Evolutionary conservation across 2,329 filamentous ascomycete genomes (phyloP), one percentile per base, ranked within the genome.

Genomic region (Microsporum canis): DNA sequence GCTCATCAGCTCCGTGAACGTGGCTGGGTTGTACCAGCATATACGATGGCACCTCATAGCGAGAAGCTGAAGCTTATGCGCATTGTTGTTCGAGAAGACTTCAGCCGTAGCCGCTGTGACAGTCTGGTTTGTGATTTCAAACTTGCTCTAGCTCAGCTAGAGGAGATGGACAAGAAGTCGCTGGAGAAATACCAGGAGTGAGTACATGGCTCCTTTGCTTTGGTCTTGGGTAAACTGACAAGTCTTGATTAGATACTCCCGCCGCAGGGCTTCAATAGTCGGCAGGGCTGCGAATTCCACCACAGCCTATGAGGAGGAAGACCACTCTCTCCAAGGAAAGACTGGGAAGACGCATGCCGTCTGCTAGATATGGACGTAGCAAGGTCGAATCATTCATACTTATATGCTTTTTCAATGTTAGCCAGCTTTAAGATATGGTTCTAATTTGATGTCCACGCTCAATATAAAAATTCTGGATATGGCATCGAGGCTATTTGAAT

Each of bases 1-100:
- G 91, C 92, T 0, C 91, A 95, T 71, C 88, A 91, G 73, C 83
- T 96, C 31, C 87, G 92, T 58, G 85, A 89, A 65, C 84, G 91
- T 38, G 89, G 89, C 49, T 97, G 92, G 92, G 88, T 96, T 34
- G 89, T 96, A 0, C 92, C 92, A 0, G 92, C 92, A 0, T 97
- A 97, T 77, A 97, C 91, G 43, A 96, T 96, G 92, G 92, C 92
- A 0, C 91, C 91, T 17, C 82, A 95, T 71, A 91, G 89, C 17
- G 80, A 89, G 61, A 79, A 85, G 65, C 80, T 96, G 70, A 95
- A 96, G 81, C 87, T 97, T 82, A 84, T 96, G 79, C 86, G 92
- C 41, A 84, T 96, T 3, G 92, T 97, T 0, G 89, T 96, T 3
- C 84, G 92, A 58, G 92, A 96, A 75, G 92, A 96, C 76, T 96